Conservation (phyloP, 805 yeast species). For the Yamadazyma ubonensis region DNA sequence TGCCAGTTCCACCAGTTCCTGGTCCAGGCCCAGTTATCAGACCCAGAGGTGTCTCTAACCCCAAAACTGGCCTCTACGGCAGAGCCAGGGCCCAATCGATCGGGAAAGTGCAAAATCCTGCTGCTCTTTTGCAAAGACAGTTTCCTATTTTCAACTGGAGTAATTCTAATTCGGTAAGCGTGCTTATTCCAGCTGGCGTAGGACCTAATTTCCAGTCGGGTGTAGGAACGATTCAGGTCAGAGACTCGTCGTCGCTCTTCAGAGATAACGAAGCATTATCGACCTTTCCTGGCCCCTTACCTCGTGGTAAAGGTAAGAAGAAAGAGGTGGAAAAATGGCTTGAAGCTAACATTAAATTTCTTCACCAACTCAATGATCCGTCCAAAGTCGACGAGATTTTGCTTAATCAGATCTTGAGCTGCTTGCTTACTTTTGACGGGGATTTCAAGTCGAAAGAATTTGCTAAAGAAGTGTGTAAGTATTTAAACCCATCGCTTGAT, state of each 20-base stretch:
- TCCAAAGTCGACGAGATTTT: constrained; percentile 24
- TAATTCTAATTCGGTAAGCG: constrained; percentile 26
- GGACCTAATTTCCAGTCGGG: constrained; percentile 19
- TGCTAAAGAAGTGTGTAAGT: constrained; percentile 29
- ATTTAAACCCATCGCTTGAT: constrained; percentile 45
- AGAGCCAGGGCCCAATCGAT: constrained; percentile 28
- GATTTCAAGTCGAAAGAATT: constrained; percentile 27
- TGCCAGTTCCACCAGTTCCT: not conserved
- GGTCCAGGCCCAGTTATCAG: constrained; percentile 2
- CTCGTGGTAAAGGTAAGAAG: constrained; percentile 53
- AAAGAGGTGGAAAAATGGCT: constrained; percentile 71
- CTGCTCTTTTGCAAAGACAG: constrained; percentile 56
- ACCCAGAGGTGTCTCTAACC: constrained; percentile 17
- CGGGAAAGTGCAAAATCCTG: constrained; percentile 46
- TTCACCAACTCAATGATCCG: constrained; percentile 11
- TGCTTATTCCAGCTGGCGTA: constrained; percentile 25
- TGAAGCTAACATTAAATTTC: constrained; percentile 22
- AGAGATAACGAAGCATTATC: constrained; percentile 24
- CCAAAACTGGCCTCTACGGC: constrained; percentile 17
- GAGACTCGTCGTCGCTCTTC: constrained; percentile 17
- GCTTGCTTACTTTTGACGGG: constrained; percentile 31
- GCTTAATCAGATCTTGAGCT: constrained; percentile 30
- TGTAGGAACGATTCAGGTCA: constrained; percentile 35
- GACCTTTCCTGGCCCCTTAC: constrained; percentile 66
- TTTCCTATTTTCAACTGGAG: constrained; percentile 76